Conservation (phyloP, 2,329 filamentous ascomycete genomes). For the Fusarium illudens region DNA sequence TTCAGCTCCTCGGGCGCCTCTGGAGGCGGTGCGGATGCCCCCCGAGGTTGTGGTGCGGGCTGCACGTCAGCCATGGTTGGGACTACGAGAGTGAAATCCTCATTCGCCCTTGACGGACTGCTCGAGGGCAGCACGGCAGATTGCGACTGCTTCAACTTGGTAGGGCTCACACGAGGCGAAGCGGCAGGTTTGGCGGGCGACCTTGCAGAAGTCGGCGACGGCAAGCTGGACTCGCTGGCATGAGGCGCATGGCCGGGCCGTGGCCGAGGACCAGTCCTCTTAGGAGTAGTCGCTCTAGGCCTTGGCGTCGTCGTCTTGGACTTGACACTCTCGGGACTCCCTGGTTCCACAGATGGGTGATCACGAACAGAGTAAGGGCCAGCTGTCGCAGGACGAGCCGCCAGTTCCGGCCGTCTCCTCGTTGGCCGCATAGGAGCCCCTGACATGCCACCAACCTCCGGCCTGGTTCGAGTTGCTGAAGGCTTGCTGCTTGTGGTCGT, state of each 20-base stretch:
- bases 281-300: constrained; percentile 62
- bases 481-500: constrained; percentile 46
- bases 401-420: constrained; percentile 65
- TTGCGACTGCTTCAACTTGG: constrained; percentile 49
- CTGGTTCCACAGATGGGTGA: constrained; percentile 43
- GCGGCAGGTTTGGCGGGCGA: constrained; percentile 46
- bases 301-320: constrained; percentile 60
- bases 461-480: constrained; percentile 50
- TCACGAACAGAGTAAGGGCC: constrained; percentile 71
- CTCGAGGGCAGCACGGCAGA: constrained; percentile 39
- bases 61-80: constrained; percentile 55
- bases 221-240: constrained; percentile 60
- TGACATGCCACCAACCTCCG: constrained; percentile 66
- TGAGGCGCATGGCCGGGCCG: constrained; percentile 59
- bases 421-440: constrained; percentile 70
- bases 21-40: constrained; percentile 18
- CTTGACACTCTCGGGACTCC: constrained; percentile 58
- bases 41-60: constrained; percentile 29
- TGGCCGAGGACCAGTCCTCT: constrained; percentile 56
- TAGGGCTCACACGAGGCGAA: constrained; percentile 55
- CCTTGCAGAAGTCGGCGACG: constrained; percentile 53
- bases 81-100: constrained; percentile 63
- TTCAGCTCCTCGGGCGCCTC: constrained; percentile 17
- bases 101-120: constrained; percentile 60
- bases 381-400: constrained; percentile 68